Percentiles rank a stretch among this genome's conserved stretches.
phyloP scores from a whole-genome alignment of 768 basidiomycete species.

The Pleurotus ostreatus region DNA sequence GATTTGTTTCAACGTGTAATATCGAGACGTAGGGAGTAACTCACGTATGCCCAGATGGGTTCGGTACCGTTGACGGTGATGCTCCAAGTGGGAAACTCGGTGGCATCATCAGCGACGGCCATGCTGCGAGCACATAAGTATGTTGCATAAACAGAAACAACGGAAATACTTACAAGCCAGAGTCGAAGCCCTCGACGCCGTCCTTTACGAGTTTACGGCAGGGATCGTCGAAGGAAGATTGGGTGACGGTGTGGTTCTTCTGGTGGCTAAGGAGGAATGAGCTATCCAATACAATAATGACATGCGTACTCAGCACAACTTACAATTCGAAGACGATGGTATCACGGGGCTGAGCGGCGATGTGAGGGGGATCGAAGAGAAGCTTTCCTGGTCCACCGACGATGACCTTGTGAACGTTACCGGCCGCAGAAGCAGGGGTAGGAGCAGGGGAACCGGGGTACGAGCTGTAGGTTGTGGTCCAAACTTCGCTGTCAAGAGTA shows the following conservation, averaged over 20 bases:
- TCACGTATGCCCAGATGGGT: constrained; percentile 55
- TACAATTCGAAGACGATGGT: constrained; percentile 59
- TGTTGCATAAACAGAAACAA: constrained; percentile 1
- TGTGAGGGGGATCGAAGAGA: constrained; percentile 44
- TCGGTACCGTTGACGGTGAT: constrained; percentile 54
- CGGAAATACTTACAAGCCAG: constrained; percentile 45
- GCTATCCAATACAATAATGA: background rate
- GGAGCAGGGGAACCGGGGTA: constrained; percentile 51
- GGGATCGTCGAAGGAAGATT: constrained; percentile 57
- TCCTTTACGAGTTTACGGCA: constrained; percentile 42
- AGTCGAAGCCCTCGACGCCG: constrained; percentile 46
- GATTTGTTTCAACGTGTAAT: background rate
- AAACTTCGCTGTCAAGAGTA: constrained; percentile 36
- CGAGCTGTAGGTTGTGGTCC: constrained; percentile 57
- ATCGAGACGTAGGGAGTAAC: constrained; percentile 13
- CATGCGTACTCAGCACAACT: constrained; percentile 12
- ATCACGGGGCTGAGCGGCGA: constrained; percentile 51
- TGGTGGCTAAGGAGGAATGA: constrained; percentile 34
- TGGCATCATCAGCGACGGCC: constrained; percentile 37
- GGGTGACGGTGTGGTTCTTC: constrained; percentile 68
- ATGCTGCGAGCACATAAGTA: constrained; percentile 18
- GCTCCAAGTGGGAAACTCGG: constrained; percentile 51
- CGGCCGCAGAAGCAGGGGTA: constrained; percentile 44
- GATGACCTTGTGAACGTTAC: constrained; percentile 45
- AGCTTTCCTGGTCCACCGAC: constrained; percentile 50